A percentile compares a stretch with the other conserved stretches of the same genome.
Conservation (phyloP, 139 green algal species). For the Protoeuglena noctilucae region DNA sequence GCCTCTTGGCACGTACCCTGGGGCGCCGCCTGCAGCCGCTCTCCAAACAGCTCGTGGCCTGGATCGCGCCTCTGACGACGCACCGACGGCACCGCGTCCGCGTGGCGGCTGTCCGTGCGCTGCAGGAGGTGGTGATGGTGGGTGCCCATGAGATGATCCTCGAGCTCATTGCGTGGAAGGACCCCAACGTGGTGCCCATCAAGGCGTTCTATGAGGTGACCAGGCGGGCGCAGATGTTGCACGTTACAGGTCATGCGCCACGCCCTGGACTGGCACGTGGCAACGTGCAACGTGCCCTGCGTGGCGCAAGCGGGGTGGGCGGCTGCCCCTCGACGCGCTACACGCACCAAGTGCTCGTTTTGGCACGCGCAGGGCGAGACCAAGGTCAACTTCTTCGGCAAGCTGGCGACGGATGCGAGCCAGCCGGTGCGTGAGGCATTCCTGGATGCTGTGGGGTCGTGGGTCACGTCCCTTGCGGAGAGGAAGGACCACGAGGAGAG, state of each 20-base stretch:
- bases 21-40: neutral
- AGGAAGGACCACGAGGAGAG: slow-evolving; percentile 5
- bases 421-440: neutral
- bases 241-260: too few species aligned
- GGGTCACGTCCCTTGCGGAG: slow-evolving; percentile 1
- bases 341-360: too few species aligned
- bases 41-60: neutral
- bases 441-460: neutral
- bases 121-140: neutral
- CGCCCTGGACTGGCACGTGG: too few species aligned
- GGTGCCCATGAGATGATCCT: slow-evolving; percentile 4
- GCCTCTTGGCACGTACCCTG: neutral
- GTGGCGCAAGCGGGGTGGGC: too few species aligned
- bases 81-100: neutral
- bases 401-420: slow-evolving; percentile 3
- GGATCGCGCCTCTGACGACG: neutral
- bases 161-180: neutral
- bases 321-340: too few species aligned
- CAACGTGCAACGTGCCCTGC: too few species aligned
- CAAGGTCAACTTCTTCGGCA: slow-evolving; percentile 4
- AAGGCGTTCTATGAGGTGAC: slow-evolving; percentile 4
- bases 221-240: too few species aligned
- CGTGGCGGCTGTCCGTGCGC: neutral
- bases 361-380: too few species aligned
- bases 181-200: slow-evolving; percentile 3